Percentiles rank a stretch among this genome's conserved stretches.
Evolutionary conservation across 2,329 filamentous ascomycete genomes (phyloP).

Genomic region (Scedosporium boydii): DNA sequence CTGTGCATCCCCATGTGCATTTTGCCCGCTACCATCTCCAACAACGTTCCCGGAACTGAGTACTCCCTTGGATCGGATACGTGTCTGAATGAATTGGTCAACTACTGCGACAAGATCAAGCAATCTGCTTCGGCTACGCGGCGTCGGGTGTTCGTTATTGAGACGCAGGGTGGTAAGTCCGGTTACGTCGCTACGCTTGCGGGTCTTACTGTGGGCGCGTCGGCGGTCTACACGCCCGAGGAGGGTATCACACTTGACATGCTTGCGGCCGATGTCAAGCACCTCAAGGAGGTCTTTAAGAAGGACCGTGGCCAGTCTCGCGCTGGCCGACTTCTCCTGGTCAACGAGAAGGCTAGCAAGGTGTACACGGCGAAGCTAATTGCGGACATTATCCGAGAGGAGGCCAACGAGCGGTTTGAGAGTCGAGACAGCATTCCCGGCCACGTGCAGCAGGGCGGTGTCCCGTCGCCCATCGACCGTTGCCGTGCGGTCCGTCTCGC

Average conservation of each 20-base stretch:
- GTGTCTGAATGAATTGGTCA: slow-evolving; percentile 87
- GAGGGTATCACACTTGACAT: slow-evolving; percentile 92
- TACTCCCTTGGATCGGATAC: slow-evolving; percentile 96
- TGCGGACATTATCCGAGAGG: slow-evolving; percentile 89
- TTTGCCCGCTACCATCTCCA: slow-evolving; percentile 93
- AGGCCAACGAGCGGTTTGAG: slow-evolving; percentile 87
- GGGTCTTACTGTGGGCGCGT: slow-evolving; percentile 82
- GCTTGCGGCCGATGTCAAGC: slow-evolving; percentile 81
- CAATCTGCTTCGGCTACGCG: slow-evolving; percentile 92
- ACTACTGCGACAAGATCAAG: slow-evolving; percentile 95
- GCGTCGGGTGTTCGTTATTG: slow-evolving; percentile 91
- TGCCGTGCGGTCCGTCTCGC: slow-evolving; percentile 85
- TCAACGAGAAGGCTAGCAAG: slow-evolving; percentile 87
- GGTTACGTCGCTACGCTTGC: slow-evolving; percentile 90
- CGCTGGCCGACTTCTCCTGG: slow-evolving; percentile 88
- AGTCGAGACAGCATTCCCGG: slow-evolving; percentile 84
- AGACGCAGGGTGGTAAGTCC: slow-evolving; percentile 90
- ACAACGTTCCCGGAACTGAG: slow-evolving; percentile 96
- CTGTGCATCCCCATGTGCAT: slow-evolving; percentile 90
- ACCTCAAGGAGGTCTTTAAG: slow-evolving; percentile 76
- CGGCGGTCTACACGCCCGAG: slow-evolving; percentile 93
- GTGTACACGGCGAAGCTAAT: slow-evolving; percentile 91
- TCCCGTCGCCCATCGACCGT: slow-evolving; percentile 91
- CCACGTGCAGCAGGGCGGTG: slow-evolving; percentile 89
- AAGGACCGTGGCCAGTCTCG: slow-evolving; percentile 80